Conservation (phyloP, 176 grass and related monocot genomes). For the Carex parvula region DNA sequence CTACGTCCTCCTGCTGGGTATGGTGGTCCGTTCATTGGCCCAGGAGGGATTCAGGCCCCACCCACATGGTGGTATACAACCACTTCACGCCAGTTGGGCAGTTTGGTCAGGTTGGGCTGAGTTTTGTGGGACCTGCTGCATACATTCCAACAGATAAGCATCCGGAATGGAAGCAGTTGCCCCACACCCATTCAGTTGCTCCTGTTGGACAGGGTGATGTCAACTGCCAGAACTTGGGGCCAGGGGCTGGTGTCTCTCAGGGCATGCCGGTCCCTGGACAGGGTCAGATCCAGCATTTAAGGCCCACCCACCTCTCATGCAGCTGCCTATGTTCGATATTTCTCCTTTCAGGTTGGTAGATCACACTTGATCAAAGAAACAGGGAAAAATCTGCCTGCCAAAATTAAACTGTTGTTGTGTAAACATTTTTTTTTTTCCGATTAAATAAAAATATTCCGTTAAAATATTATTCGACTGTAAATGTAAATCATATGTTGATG, state of each 20-base stretch:
- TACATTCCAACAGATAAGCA: slow-evolving; percentile 92
- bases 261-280: slow-evolving; percentile 40
- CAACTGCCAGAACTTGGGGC: slow-evolving; percentile 53
- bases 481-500: slow-evolving; percentile 24
- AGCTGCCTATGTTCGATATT: slow-evolving; percentile 93
- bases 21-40: slow-evolving; percentile 73
- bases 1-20: slow-evolving; percentile 78
- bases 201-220: slow-evolving; percentile 55
- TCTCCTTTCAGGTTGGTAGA: slow-evolving; percentile 76
- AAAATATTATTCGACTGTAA: slow-evolving; percentile 26
- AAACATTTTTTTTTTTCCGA: background rate
- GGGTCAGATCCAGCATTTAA: slow-evolving; percentile 61
- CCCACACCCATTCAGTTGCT: slow-evolving; percentile 43
- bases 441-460: slow-evolving; percentile 15
- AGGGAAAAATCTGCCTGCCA: background rate
- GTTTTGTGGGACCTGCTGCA: slow-evolving; percentile 74
- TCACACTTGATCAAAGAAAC: slow-evolving; percentile 7
- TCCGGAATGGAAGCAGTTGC: slow-evolving; percentile 79
- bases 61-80: slow-evolving; percentile 97
- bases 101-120: slow-evolving; percentile 86
- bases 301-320: slow-evolving; percentile 71
- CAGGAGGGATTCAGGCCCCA: slow-evolving; percentile 89
- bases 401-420: background rate
- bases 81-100: slow-evolving; percentile 89
- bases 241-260: slow-evolving; percentile 49